phyloP scores from a whole-genome alignment of 352 stramenopile species.

The Phytophthora colocasiae region DNA sequence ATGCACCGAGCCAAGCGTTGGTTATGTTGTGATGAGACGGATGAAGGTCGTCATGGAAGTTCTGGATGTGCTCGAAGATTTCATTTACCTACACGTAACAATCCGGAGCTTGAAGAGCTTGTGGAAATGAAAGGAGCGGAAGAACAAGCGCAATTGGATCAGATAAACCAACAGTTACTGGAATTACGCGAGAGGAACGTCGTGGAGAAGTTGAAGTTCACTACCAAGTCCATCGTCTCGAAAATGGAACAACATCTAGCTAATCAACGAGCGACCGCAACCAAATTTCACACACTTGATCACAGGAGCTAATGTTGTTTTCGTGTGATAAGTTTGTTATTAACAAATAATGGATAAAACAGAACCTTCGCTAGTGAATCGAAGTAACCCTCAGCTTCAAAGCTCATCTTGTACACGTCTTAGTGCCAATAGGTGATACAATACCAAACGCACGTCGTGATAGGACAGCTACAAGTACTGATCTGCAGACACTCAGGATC shows the following conservation, averaged over 20 bases:
- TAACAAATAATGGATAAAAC: no score
- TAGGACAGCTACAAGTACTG: no score
- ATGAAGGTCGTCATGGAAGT: slow-evolving; percentile 71
- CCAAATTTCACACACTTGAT: slow-evolving; percentile 66
- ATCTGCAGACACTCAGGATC: no score
- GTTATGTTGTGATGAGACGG: slow-evolving; percentile 79
- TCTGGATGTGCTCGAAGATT: slow-evolving; percentile 66
- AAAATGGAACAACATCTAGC: slow-evolving; percentile 64
- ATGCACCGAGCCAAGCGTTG: slow-evolving; percentile 74
- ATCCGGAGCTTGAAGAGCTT: slow-evolving; percentile 48
- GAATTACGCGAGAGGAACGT: slow-evolving; percentile 67
- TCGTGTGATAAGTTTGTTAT: no score
- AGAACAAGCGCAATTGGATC: slow-evolving; percentile 51
- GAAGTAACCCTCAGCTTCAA: no score
- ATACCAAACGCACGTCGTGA: no score
- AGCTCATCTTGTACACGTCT: no score
- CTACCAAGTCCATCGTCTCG: slow-evolving; percentile 52
- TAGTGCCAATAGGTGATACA: no score
- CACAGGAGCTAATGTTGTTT: slow-evolving; percentile 22
- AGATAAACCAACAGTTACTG: slow-evolving; percentile 69
- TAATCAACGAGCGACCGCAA: slow-evolving; percentile 48
- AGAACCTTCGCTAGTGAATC: no score
- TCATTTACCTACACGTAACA: slow-evolving; percentile 61
- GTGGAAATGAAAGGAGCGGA: slow-evolving; percentile 50
- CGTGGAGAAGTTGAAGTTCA: slow-evolving; percentile 56